Evolutionary conservation across 2,329 filamentous ascomycete species (phyloP).

Genomic region (Emergomyces orientalis): DNA sequence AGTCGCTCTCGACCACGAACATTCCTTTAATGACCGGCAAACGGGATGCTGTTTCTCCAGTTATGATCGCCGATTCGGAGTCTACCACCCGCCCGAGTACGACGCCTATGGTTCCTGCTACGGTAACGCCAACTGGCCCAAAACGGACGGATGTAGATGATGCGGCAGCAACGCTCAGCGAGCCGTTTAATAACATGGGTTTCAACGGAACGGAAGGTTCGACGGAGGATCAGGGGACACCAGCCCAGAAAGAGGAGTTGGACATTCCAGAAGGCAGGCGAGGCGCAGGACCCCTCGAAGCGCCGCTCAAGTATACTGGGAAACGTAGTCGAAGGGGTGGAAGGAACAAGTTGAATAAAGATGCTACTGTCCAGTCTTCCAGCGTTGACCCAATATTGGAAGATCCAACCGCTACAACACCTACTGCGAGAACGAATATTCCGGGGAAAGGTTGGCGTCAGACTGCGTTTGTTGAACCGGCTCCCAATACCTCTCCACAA

Average conservation of each 20-base stretch:
- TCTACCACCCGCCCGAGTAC: constrained; percentile 15
- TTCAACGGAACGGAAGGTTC: constrained; percentile 19
- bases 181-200: constrained; percentile 38
- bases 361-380: constrained; percentile 34
- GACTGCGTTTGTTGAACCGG: constrained; percentile 54
- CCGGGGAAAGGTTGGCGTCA: constrained; percentile 59
- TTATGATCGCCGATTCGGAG: constrained; percentile 25
- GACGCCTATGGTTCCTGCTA: constrained; percentile 14
- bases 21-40: constrained; percentile 8
- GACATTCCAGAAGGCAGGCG: constrained; percentile 16
- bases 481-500: constrained; percentile 23
- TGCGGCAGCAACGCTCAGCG: constrained; percentile 34
- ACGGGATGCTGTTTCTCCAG: constrained; percentile 19
- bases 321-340: constrained; percentile 40
- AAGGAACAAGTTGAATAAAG: constrained; percentile 39
- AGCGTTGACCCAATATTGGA: constrained; percentile 26
- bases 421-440: constrained; percentile 21
- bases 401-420: constrained; percentile 23
- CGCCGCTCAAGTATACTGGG: constrained; percentile 21
- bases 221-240: constrained; percentile 10
- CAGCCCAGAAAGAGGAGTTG: constrained; percentile 17
- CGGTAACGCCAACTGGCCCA: not conserved
- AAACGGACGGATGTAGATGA: not conserved
- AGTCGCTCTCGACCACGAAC: not conserved
- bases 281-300: constrained; percentile 20